Evolutionary conservation across 768 basidiomycete genomes (phyloP), one percentile per base, ranked within the genome.

Genomic region (Pulveroboletus frians): DNA sequence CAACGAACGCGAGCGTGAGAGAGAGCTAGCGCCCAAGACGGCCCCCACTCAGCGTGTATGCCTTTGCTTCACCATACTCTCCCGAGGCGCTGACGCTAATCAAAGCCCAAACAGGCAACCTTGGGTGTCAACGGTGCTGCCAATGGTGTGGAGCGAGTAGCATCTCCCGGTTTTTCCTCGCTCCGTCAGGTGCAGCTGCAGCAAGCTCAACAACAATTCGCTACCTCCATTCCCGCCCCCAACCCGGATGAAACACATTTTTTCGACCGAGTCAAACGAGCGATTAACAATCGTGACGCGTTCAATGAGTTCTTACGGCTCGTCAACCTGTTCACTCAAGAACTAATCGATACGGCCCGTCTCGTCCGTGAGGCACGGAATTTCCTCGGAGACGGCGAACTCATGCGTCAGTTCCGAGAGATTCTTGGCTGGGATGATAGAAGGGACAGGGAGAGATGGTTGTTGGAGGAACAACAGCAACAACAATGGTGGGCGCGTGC

Each of bases 271-370:
- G 92, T 97, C 42, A 85, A 83, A 59, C 80, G 79, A 14, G 74
- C 78, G 1, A 71, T 92, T 38, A 83, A 85, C 48, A 83, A 77
- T 53, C 76, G 84, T 11, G 87, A 90, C 41, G 80, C 83, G 1
- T 91, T 88, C 69, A 91, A 93, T 65, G 96, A 98, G 68, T 98
- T 99, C 69, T 72, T 99, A 52, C 96, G 93, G 63, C 73, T 98
- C 39, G 79, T 97, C 57, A 97, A 98, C 67, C 76, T 99, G 2
- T 99, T 93, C 62, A 88, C 91, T 2, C 92, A 95, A 63, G 91
- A 93, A 52, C 83, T 90, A 61, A 95, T 99, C 58, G 93, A 97
- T 59, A 81, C 84, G 2, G 79, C 83, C 21, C 81, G 85, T 14
- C 78, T 98, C 9, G 77, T 98, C 41, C 83, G 88, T 55, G 87